Evolutionary conservation across 1,284 basidiomycete species (phyloP), one percentile per base, ranked within the genome.

Genomic region (Fomitopsis betulina): DNA sequence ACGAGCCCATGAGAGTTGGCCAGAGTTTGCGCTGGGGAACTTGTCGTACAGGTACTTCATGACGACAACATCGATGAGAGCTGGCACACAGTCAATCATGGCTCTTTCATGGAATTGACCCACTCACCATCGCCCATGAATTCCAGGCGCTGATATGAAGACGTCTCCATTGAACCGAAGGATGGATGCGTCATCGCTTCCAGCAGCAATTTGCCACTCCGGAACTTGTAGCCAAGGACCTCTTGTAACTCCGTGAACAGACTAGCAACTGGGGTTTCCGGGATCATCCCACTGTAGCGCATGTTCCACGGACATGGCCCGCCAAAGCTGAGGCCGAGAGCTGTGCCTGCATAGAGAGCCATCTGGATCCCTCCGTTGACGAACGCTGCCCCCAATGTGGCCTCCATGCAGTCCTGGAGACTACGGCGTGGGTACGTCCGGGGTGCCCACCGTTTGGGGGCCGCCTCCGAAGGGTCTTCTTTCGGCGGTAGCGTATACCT

Each of bases 321-420:
- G 4, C 92, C 92, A 66, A 93, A 85, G 49, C 84, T 81, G 33
- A 94, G 69, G 0, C 85, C 85, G 21, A 94, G 73, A 4, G 79
- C 76, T 1, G 77, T 78, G 9, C 91, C 91, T 6, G 83, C 73
- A n/a, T 73, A 76, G 54, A 94, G 72, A 1, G 87, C 84, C 76
- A 84, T 81, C 17, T 78, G 69, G 35, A 93, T 81, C 0, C 91
- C 90, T 10, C 89, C 90, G 7, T 82, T 78, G 9, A 85, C 62
- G 65, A 86, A 93, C 37, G 83, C 80, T 0, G 89, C 91, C 10
- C 91, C 93, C 1, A 94, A 73, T 2, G 84, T 78, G 1, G 93
- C 87, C 69, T 95, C 93, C 83, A 93, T 89, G 64, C 88, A 91
- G 67, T 94, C 93, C 65, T 92, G 91, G 60, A 94, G 72, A 67